These are phyloP conservation scores for Begonia peltatifolia DNA, from an alignment of 306 rosid species.

Conservation along the genomic window DNA sequence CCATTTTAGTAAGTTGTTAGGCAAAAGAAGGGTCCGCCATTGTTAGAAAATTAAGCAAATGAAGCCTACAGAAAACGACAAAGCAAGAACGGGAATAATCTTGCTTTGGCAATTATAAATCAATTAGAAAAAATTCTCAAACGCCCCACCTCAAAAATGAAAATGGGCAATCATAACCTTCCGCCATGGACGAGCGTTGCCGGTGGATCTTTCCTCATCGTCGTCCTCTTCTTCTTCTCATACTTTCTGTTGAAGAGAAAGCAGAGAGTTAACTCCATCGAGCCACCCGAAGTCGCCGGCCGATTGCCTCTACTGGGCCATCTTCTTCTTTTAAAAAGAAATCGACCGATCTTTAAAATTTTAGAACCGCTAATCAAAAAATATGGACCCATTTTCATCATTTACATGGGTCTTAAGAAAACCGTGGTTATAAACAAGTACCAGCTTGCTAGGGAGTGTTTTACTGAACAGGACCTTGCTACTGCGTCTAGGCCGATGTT, in stretches of 20 bases:
- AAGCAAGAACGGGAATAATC: too few relatives aligned
- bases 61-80: too few relatives aligned
- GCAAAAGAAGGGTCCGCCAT: too few relatives aligned
- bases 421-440: background rate
- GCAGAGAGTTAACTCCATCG: background rate
- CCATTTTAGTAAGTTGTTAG: too few relatives aligned
- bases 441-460: background rate
- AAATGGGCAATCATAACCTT: too few relatives aligned
- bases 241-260: background rate
- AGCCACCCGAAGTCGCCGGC: background rate
- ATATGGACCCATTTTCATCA: conserved; percentile 1
- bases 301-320: background rate
- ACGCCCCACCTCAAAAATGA: too few relatives aligned
- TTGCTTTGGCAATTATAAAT: too few relatives aligned
- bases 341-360: background rate
- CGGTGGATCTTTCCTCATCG: background rate
- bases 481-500: conserved; percentile 36
- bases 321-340: background rate
- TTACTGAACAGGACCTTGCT: background rate
- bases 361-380: conserved; percentile 1
- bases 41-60: too few relatives aligned
- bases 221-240: background rate
- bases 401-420: background rate
- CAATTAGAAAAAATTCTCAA: too few relatives aligned
- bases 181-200: too few relatives aligned